phyloP scores from a whole-genome alignment of 371 early-diverging fungal species.

The Mortierella polycephala region DNA sequence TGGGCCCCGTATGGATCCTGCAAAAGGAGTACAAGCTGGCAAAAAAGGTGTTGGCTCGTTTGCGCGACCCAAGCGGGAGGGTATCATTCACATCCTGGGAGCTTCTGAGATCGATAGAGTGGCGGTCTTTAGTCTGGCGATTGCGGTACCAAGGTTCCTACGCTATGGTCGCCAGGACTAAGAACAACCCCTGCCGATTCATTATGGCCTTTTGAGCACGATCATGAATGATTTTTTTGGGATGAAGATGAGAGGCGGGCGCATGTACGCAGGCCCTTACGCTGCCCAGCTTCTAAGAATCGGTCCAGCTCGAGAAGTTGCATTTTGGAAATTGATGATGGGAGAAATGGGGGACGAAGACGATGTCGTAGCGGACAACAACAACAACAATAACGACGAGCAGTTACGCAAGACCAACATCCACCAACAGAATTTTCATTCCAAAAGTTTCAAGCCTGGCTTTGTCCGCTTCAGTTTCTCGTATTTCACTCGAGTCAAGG shows the following conservation, averaged over 20 bases:
- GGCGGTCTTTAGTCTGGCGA: conserved; percentile 37
- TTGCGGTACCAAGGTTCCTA: conserved; percentile 10
- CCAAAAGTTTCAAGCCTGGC: conserved; percentile 35
- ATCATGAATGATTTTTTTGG: conserved; percentile 51
- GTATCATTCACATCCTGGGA: conserved; percentile 18
- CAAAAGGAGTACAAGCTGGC: conserved; percentile 32
- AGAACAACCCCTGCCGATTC: conserved; percentile 26
- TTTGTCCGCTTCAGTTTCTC: conserved; percentile 29
- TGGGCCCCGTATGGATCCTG: conserved; percentile 19
- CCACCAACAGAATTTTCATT: conserved; percentile 29
- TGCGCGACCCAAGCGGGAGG: conserved; percentile 6
- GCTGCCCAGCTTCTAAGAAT: conserved; percentile 26
- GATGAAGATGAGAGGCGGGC: conserved; percentile 44
- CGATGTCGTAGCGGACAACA: neutral
- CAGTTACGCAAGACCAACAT: conserved; percentile 8
- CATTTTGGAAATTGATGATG: conserved; percentile 34
- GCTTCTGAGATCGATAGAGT: conserved; percentile 19
- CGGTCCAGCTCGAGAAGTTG: conserved; percentile 24
- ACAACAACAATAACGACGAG: neutral
- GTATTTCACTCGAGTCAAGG: conserved; percentile 24
- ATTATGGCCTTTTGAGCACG: conserved; percentile 40
- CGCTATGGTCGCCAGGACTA: neutral
- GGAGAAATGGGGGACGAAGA: conserved; percentile 3
- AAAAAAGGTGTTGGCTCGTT: conserved; percentile 16
- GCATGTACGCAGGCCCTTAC: conserved; percentile 44